phyloP scores from a whole-genome alignment of 768 basidiomycete genomes.

The Melanogaster broomeanus region DNA sequence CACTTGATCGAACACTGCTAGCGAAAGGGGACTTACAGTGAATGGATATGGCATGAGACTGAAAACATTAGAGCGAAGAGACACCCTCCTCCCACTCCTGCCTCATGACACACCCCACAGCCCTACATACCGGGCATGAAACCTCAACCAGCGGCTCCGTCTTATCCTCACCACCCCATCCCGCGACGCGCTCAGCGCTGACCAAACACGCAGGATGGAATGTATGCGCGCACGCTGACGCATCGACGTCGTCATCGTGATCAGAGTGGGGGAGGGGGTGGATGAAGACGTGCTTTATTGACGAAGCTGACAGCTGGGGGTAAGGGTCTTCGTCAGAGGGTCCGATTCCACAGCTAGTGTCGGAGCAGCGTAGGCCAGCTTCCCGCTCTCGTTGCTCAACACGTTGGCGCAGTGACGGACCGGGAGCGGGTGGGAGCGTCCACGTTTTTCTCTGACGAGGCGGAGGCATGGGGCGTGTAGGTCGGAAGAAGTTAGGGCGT shows the following conservation, averaged over 20 bases:
- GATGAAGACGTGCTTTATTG: constrained; percentile 26
- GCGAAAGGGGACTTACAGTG: too few species aligned
- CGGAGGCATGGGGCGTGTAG: constrained; percentile 25
- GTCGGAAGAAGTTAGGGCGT: constrained; percentile 23
- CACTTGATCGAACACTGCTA: too few species aligned
- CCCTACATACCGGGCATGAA: constrained; percentile 73
- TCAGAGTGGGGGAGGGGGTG: constrained; percentile 15
- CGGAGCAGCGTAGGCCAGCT: constrained; percentile 69
- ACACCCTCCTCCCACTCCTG: constrained; percentile 62
- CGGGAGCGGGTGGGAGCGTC: constrained; percentile 64
- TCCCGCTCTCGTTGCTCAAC: constrained; percentile 75
- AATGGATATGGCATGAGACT: not conserved
- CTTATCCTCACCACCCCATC: constrained; percentile 55
- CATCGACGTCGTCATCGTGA: constrained; percentile 14
- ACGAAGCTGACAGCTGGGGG: constrained; percentile 27
- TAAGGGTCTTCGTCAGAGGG: constrained; percentile 73
- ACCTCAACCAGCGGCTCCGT: constrained; percentile 54
- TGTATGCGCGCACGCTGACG: constrained; percentile 54
- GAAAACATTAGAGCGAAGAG: constrained; percentile 23
- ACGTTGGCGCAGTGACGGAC: constrained; percentile 69
- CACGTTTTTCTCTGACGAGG: constrained; percentile 48
- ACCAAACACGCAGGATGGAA: constrained; percentile 80
- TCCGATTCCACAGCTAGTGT: constrained; percentile 72
- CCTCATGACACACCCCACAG: constrained; percentile 57
- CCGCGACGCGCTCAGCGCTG: constrained; percentile 60